Conservation (phyloP, 805 yeast species). For the Tetrapisispora pingtungensis region DNA sequence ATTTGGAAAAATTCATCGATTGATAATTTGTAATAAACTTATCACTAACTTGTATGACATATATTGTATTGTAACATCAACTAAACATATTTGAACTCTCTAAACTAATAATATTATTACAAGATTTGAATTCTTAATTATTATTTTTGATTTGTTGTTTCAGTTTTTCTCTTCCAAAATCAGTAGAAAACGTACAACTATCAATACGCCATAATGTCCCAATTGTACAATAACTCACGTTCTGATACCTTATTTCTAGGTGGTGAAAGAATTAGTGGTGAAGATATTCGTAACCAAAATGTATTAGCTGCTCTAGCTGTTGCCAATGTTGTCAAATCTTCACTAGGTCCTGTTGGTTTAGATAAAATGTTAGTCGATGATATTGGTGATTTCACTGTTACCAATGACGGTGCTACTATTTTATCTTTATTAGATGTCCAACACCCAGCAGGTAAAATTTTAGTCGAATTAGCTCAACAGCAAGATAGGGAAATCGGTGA, state of each 20-base stretch:
- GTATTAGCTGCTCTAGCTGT: conserved; percentile 87
- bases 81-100: no score
- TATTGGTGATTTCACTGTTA: conserved; percentile 96
- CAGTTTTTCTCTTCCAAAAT: no score
- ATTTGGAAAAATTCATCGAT: no score
- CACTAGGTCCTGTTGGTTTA: conserved; percentile 95
- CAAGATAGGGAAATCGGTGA: conserved; percentile 99
- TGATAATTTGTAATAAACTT: no score
- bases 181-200: no score
- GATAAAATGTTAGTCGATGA: conserved; percentile 99
- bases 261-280: conserved; percentile 93
- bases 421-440: conserved; percentile 84
- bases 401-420: conserved; percentile 98
- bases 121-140: not conserved
- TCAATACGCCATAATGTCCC: conserved; percentile 40
- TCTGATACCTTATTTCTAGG: conserved; percentile 91
- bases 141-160: no score
- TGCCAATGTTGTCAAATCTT: conserved; percentile 73
- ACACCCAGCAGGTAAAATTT: conserved; percentile 96
- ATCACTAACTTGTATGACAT: no score
- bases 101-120: no score
- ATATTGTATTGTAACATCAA: no score
- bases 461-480: conserved; percentile 95
- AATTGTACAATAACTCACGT: conserved; percentile 68
- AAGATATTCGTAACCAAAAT: conserved; percentile 92